Evolutionary conservation across 495 filamentous ascomycete species (phyloP).

Genomic region (Trichoderma orchidacearum): DNA sequence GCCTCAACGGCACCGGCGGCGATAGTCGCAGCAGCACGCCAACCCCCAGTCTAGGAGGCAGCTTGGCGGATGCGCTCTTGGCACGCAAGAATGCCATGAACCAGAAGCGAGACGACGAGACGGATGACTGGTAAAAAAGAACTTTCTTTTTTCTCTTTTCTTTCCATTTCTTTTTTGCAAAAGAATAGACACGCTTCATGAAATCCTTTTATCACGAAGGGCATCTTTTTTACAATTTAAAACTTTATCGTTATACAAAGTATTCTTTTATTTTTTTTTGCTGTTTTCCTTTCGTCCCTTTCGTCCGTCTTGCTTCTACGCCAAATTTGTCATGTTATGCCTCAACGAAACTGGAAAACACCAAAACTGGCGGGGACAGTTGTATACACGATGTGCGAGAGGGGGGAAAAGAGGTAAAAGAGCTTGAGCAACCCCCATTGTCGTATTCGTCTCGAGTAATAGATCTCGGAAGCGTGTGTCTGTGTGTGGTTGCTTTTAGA

Average conservation of each 20-base stretch:
- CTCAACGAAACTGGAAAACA: background rate
- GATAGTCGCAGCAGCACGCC: conserved; percentile 57
- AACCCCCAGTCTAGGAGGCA: conserved; percentile 61
- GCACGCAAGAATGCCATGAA: conserved; percentile 53
- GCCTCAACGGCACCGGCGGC: conserved; percentile 50
- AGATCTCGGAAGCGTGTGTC: background rate
- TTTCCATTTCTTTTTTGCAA: no score
- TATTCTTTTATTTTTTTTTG: background rate
- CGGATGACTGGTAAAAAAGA: conserved; percentile 46
- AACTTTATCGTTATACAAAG: no score
- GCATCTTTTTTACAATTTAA: background rate
- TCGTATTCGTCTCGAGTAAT: background rate
- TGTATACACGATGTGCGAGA: background rate
- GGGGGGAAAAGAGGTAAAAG: no score
- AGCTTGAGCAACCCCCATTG: background rate
- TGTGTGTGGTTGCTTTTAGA: background rate
- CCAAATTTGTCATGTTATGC: background rate
- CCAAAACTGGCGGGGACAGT: background rate
- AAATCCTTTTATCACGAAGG: background rate
- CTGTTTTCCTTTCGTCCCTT: background rate
- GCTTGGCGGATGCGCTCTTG: conserved; percentile 69
- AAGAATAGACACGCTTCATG: conserved; percentile 1
- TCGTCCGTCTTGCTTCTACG: background rate
- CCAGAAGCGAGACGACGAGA: conserved; percentile 56
- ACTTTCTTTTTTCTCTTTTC: no score